These are phyloP conservation scores for Saccharum officinarum DNA, from an alignment of 176 grass and related monocot species.

Conservation along the genomic window DNA sequence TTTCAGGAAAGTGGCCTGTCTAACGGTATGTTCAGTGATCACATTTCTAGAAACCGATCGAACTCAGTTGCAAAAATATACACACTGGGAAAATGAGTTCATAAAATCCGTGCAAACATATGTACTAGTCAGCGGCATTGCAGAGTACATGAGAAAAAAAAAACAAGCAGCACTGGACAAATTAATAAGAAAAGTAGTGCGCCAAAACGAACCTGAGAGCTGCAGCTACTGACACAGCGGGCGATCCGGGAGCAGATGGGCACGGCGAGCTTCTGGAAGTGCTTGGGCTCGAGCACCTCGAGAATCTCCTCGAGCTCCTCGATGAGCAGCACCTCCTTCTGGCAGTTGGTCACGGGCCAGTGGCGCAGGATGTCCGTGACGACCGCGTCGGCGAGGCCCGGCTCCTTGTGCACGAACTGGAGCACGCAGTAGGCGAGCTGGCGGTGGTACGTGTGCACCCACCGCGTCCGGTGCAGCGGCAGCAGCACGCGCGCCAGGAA, in stretches of 20 bases:
- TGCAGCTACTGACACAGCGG: constrained; percentile 60
- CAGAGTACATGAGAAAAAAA: too few species aligned
- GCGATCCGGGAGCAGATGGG: constrained; percentile 69
- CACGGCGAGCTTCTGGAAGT: constrained; percentile 55
- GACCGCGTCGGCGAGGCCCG: constrained; percentile 37
- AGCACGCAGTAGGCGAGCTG: constrained; percentile 82
- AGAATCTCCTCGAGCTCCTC: constrained; percentile 82
- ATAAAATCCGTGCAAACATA: background rate
- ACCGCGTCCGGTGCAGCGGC: constrained; percentile 68
- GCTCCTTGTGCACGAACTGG: constrained; percentile 76
- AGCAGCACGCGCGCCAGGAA: constrained; percentile 75
- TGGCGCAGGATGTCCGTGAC: constrained; percentile 47
- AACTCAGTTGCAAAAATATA: background rate
- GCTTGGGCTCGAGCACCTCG: constrained; percentile 27
- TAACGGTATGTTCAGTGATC: constrained; percentile 29
- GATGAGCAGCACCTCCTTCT: constrained; percentile 90
- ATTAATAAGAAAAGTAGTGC: background rate
- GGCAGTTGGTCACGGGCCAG: constrained; percentile 79
- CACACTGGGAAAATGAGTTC: background rate
- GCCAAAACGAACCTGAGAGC: constrained; percentile 60
- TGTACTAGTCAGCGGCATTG: too few species aligned
- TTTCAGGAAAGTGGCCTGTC: background rate
- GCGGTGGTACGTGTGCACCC: constrained; percentile 58
- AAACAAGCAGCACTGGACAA: background rate
- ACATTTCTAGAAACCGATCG: background rate